These are phyloP conservation scores for Hypoxylon sp. DNA, from an alignment of 2,329 filamentous ascomycete species.

Conservation along the genomic window DNA sequence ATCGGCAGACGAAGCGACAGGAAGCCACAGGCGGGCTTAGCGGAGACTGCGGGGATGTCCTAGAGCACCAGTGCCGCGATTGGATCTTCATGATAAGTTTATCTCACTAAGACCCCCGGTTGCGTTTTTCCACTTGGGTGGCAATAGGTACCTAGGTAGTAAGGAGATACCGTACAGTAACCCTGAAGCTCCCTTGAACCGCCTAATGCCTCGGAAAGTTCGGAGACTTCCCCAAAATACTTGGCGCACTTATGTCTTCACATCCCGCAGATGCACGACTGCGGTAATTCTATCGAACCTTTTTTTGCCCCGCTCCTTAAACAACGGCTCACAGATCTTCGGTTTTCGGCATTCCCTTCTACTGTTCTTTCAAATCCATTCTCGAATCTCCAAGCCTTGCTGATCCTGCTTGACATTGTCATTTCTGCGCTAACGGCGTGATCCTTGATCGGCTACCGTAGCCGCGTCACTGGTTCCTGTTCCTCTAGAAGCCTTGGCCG, in stretches of 20 bases:
- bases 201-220: constrained; percentile 32
- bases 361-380: constrained; percentile 21
- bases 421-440: constrained; percentile 33
- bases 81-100: background rate
- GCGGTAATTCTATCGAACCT: constrained; percentile 3
- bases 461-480: constrained; percentile 17
- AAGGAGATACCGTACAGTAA: no score
- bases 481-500: constrained; percentile 34
- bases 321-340: constrained; percentile 40
- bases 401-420: constrained; percentile 32
- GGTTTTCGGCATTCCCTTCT: constrained; percentile 41
- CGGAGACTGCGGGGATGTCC: constrained; percentile 1
- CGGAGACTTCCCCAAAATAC: constrained; percentile 29
- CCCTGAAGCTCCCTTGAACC: background rate
- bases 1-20: background rate
- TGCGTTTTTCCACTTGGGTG: constrained; percentile 7
- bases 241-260: constrained; percentile 23
- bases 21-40: background rate
- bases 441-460: constrained; percentile 28
- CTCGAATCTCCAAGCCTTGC: constrained; percentile 24
- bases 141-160: background rate
- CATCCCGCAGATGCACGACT: constrained; percentile 12
- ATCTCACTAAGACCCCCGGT: background rate
- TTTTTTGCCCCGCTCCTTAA: constrained; percentile 35
- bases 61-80: background rate